These are phyloP conservation scores for Sclerotinia sclerotiorum DNA, from an alignment of 2,329 filamentous ascomycete species.

Conservation along the genomic window DNA sequence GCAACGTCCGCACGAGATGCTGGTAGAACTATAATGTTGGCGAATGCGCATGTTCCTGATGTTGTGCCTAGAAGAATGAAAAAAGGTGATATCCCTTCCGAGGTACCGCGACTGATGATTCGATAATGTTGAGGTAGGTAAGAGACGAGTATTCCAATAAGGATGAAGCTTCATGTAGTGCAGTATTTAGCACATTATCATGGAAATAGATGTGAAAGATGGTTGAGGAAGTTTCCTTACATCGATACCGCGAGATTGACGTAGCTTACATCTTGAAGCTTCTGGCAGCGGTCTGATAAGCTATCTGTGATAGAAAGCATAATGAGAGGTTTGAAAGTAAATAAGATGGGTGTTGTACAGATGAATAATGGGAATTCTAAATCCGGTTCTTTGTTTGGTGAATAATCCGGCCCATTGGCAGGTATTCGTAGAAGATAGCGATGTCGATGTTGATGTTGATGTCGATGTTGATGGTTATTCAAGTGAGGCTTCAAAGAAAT, in stretches of 20 bases:
- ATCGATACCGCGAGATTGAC: conserved; percentile 55
- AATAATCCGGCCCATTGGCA: not conserved
- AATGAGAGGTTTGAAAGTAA: conserved; percentile 28
- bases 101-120: conserved; percentile 81
- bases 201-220: not conserved
- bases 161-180: conserved; percentile 54
- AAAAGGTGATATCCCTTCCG: conserved; percentile 92
- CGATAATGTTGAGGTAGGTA: conserved; percentile 94
- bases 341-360: not conserved
- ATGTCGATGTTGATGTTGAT: conserved; percentile 7
- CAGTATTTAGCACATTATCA: not conserved
- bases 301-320: conserved; percentile 20
- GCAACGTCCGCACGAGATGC: conserved; percentile 77
- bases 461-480: not conserved
- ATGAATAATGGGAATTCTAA: not conserved
- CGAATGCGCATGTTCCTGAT: conserved; percentile 82
- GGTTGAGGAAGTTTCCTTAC: conserved; percentile 42
- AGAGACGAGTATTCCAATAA: conserved; percentile 85
- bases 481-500: not conserved
- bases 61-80: conserved; percentile 94
- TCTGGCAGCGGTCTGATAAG: conserved; percentile 46
- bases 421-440: not conserved
- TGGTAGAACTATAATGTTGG: conserved; percentile 88
- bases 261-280: conserved; percentile 51
- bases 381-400: not conserved